Base-by-base conservation (phyloP, 2,329 filamentous ascomycete species). In the Alternaria postmessia region DNA sequence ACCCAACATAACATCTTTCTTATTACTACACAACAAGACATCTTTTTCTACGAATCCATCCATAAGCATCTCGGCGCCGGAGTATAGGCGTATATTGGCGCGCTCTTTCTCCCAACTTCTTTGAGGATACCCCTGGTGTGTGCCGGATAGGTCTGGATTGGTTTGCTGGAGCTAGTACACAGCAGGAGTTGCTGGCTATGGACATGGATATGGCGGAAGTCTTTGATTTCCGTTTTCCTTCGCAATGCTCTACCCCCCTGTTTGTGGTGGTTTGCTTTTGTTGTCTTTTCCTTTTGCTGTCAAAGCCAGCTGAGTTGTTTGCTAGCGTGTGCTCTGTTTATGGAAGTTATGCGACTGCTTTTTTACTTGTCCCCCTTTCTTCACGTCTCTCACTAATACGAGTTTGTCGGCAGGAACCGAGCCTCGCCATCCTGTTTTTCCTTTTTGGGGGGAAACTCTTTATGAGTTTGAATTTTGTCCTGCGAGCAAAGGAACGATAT, bases 71-170 rank as follows among this genome's bases (percentile, higher is more conserved):
- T 58, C 42, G 55, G 56, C 49, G 49, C 46, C 41, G 57, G 57
- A 60, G 57, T 60, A 49, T 49, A 42, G 57, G 57, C 53, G 57
- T 55, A 54, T 32, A 46, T 60, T 57, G 30, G 46, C 24, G 57
- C 32, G 52, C 46, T 49, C 18, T 44, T 38, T 38, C 14, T 38
- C 34, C 16, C 32, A 48, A 22, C n/a, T 48, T 48, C 12, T 55
- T 41, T 32, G 52, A 51, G 57, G 52, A 59, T 59, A 59, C 57
- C 57, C 32, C 22, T 46, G 43, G 38, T 24, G 48, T 24, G 48
- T 26, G 47, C 22, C 28, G 30, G 26, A 41, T 36, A 7, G 44
- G 7, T 28, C 26, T 36, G 39, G 32, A 32, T 38, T 43, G 26
- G 38, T 28, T 36, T 22, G 44, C 44, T 48, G n/a, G n/a, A 39